phyloP scores from a whole-genome alignment of 352 stramenopile species.

The Pythium rhizo-oryzae region DNA sequence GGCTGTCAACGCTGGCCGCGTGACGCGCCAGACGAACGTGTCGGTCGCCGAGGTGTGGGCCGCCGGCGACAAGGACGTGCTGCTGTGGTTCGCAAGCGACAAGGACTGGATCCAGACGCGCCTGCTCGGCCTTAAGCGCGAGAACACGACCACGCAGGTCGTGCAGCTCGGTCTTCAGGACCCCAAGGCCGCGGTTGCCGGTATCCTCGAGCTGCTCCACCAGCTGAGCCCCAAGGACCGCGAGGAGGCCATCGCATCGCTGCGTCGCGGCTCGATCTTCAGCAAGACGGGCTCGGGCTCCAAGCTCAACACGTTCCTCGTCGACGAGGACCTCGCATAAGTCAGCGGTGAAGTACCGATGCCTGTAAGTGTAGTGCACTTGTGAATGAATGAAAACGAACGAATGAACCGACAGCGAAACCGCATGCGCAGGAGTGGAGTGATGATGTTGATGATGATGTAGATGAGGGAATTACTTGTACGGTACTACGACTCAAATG shows the following conservation, averaged over 20 bases:
- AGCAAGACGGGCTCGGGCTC: conserved; percentile 61
- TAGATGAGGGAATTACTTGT: background rate
- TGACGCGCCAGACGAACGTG: conserved; percentile 62
- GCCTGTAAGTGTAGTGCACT: too few species aligned
- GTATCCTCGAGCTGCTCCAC: conserved; percentile 84
- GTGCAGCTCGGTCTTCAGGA: conserved; percentile 76
- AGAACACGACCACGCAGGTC: conserved; percentile 77
- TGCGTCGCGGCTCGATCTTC: conserved; percentile 88
- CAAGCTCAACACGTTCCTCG: conserved; percentile 43
- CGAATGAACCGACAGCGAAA: background rate
- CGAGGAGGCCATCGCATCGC: conserved; percentile 74
- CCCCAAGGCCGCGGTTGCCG: conserved; percentile 82
- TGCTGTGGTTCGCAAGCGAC: conserved; percentile 79
- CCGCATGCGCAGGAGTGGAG: background rate
- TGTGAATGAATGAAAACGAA: background rate
- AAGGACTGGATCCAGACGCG: conserved; percentile 77
- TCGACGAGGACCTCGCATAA: conserved; percentile 29
- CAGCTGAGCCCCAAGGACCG: conserved; percentile 85
- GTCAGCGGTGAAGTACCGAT: background rate
- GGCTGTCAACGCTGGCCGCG: conserved; percentile 73
- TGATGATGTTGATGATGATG: background rate
- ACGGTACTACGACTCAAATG: background rate
- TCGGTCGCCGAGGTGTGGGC: conserved; percentile 72
- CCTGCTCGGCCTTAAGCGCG: conserved; percentile 54
- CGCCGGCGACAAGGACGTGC: conserved; percentile 74